Percentiles rank a stretch among this genome's conserved stretches.
Conservation (phyloP, 1,284 basidiomycete species). For the Trametes pubescens region DNA sequence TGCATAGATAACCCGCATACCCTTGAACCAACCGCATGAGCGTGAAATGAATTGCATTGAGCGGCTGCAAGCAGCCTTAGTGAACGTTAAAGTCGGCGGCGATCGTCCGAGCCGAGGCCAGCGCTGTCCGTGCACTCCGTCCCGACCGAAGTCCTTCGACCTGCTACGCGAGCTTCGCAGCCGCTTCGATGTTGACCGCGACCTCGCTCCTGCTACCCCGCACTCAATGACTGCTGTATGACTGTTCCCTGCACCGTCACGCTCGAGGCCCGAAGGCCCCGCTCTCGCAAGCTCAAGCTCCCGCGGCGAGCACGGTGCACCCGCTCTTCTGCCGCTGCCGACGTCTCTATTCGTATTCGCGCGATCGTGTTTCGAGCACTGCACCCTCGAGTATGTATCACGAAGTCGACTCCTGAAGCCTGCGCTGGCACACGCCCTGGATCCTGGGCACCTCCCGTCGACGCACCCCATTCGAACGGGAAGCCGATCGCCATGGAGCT, state of each 20-base stretch:
- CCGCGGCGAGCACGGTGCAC: neutral
- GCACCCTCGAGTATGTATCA: too few relatives aligned
- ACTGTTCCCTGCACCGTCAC: neutral
- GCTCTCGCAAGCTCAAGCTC: neutral
- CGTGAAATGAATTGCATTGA: neutral
- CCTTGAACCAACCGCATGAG: neutral
- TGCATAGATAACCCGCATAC: conserved; percentile 28
- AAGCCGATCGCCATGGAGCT: conserved; percentile 9
- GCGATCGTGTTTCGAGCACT: conserved; percentile 15
- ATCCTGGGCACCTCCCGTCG: neutral
- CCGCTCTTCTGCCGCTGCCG: neutral
- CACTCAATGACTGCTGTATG: neutral
- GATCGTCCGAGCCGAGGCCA: neutral
- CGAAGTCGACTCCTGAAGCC: too few relatives aligned
- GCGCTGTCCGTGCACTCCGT: conserved; percentile 3
- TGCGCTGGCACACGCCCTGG: neutral
- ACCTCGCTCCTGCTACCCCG: neutral
- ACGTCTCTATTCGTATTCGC: neutral
- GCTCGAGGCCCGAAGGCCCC: neutral
- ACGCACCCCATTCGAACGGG: conserved; percentile 23
- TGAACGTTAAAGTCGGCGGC: neutral
- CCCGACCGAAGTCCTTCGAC: conserved; percentile 13
- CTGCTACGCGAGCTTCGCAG: neutral
- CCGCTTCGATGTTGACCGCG: neutral
- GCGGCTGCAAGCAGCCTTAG: neutral